Conservation (phyloP, 495 filamentous ascomycete species). For the Pyronema domesticum region DNA sequence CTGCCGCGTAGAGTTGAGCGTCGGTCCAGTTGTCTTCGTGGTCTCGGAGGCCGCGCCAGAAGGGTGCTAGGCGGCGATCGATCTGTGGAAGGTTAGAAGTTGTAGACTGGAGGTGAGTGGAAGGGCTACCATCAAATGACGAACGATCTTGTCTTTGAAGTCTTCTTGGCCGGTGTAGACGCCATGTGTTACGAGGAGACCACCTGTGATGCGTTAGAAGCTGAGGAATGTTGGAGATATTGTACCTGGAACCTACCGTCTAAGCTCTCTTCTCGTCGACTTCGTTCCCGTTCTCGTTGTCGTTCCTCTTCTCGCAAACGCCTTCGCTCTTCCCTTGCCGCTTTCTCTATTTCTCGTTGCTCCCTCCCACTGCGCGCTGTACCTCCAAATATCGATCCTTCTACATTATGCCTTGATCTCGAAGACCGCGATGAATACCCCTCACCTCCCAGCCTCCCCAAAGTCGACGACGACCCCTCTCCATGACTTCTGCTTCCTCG, state of each 20-base stretch:
- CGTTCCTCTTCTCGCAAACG: slow-evolving; percentile 72
- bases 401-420: slow-evolving; percentile 20
- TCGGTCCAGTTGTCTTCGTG: slow-evolving; percentile 81
- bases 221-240: neutral
- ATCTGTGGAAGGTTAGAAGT: slow-evolving; percentile 37
- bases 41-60: slow-evolving; percentile 87
- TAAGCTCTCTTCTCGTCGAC: slow-evolving; percentile 80
- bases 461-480: slow-evolving; percentile 14
- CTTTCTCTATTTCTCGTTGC: slow-evolving; percentile 19
- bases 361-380: slow-evolving; percentile 12
- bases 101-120: neutral
- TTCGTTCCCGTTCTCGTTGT: slow-evolving; percentile 69
- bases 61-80: slow-evolving; percentile 79
- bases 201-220: slow-evolving; percentile 29
- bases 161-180: slow-evolving; percentile 85
- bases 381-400: slow-evolving; percentile 19
- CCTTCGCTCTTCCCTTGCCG: slow-evolving; percentile 80
- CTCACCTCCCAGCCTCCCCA: slow-evolving; percentile 8
- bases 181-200: slow-evolving; percentile 84
- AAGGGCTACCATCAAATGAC: slow-evolving; percentile 68
- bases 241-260: slow-evolving; percentile 35
- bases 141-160: slow-evolving; percentile 74
- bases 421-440: slow-evolving; percentile 13
- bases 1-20: slow-evolving; percentile 79
- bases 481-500: slow-evolving; percentile 17